Evolutionary conservation across 331 rosid species (phyloP).

Genomic region (Cydonia oblonga): DNA sequence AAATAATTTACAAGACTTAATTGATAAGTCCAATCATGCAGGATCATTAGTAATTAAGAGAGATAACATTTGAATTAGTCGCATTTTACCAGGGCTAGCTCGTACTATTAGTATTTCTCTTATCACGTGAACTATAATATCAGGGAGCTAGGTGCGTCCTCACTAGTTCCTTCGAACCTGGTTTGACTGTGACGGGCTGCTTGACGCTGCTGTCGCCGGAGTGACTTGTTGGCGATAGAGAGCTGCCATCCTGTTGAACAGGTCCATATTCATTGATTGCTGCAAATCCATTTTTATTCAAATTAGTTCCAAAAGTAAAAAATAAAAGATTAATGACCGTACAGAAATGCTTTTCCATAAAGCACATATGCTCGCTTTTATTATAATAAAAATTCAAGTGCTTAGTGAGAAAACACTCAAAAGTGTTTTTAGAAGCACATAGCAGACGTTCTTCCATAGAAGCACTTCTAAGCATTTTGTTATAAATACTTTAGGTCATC

Average conservation of each 20-base stretch:
- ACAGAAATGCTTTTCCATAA: neutral
- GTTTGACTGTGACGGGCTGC: conserved; percentile 19
- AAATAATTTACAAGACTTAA: neutral
- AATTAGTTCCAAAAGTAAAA: neutral
- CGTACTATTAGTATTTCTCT: neutral
- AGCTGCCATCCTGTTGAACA: conserved; percentile 49
- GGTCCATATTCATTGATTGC: conserved; percentile 60
- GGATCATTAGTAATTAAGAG: neutral
- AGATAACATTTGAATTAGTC: neutral
- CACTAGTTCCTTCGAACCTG: conserved; percentile 5
- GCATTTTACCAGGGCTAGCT: neutral
- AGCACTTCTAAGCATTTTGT: neutral
- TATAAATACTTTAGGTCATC: neutral
- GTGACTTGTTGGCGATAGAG: conserved; percentile 39
- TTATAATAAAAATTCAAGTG: too few species aligned
- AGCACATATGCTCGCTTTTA: neutral
- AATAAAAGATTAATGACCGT: neutral
- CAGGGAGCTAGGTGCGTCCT: neutral
- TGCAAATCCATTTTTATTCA: neutral
- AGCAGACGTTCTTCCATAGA: neutral
- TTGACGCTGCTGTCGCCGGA: conserved; percentile 17
- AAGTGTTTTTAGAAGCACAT: neutral
- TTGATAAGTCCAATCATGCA: neutral
- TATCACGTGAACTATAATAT: neutral
- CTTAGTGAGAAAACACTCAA: too few species aligned